phyloP scores from a whole-genome alignment of 148 eudicot species.

The Dianthus caryophyllus region DNA sequence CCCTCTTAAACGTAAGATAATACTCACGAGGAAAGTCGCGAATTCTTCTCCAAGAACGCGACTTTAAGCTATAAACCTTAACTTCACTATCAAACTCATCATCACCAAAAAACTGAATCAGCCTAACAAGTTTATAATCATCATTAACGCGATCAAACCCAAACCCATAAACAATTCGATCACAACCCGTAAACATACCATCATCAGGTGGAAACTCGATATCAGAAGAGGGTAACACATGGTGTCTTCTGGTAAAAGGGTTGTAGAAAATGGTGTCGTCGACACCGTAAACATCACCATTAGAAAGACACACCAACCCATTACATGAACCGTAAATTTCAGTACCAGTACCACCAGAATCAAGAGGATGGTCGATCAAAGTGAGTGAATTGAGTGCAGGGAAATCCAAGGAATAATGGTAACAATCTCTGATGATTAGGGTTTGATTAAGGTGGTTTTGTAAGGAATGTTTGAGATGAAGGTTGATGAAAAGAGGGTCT shows the following conservation, averaged over 20 bases:
- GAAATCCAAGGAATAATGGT: background rate
- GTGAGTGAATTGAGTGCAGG: background rate
- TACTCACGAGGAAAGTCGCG: slow-evolving; percentile 24
- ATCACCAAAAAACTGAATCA: background rate
- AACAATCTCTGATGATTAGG: background rate
- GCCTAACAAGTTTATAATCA: slow-evolving; percentile 32
- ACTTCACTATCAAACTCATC: slow-evolving; percentile 14
- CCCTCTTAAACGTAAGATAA: slow-evolving; percentile 18
- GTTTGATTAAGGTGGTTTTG: background rate
- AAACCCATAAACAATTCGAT: slow-evolving; percentile 16
- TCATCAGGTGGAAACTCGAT: slow-evolving; percentile 15
- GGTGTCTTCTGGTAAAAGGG: slow-evolving; percentile 17
- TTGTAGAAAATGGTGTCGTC: slow-evolving; percentile 25
- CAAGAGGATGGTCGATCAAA: slow-evolving; percentile 2
- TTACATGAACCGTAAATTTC: slow-evolving; percentile 16
- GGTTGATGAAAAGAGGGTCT: slow-evolving; percentile 13
- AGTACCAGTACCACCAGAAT: background rate
- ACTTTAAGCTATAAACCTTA: slow-evolving; percentile 24
- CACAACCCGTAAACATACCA: background rate
- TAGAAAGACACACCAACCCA: slow-evolving; percentile 22
- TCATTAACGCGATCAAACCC: slow-evolving; percentile 27
- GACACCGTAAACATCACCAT: background rate
- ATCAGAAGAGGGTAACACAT: slow-evolving; percentile 7
- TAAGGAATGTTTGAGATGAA: slow-evolving; percentile 20
- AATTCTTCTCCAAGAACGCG: slow-evolving; percentile 20